A percentile compares a stretch with the other conserved stretches of the same genome.
Evolutionary conservation across 306 rosid species (phyloP).

Genomic region (Vigna hirtella): DNA sequence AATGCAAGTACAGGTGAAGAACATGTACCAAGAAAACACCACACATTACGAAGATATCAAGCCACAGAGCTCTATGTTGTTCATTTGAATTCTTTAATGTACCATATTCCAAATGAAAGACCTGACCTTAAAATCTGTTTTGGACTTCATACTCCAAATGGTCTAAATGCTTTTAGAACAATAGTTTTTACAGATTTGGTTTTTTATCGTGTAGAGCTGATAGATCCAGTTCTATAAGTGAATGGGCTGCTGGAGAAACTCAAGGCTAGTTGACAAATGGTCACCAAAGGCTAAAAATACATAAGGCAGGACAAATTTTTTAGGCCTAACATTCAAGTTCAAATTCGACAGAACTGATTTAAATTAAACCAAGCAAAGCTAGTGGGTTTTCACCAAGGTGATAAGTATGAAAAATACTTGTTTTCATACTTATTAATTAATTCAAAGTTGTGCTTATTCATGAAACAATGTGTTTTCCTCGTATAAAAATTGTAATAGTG

Average conservation of each 20-base stretch:
- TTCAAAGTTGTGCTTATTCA: too few relatives aligned
- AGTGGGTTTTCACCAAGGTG: background rate
- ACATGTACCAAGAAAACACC: background rate
- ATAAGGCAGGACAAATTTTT: background rate
- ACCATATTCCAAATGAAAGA: background rate
- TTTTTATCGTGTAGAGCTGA: background rate
- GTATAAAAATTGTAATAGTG: too few relatives aligned
- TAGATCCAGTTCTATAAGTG: background rate
- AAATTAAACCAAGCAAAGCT: constrained; percentile 6
- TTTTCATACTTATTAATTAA: too few relatives aligned
- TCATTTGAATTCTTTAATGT: constrained; percentile 4
- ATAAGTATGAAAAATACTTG: too few relatives aligned
- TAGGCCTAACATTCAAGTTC: background rate
- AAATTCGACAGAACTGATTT: background rate
- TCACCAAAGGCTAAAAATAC: background rate
- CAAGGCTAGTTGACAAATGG: background rate
- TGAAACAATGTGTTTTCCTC: too few relatives aligned
- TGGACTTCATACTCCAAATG: background rate
- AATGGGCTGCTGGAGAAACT: background rate
- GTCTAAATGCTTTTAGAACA: background rate
- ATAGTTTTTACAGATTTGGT: background rate
- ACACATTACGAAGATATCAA: background rate
- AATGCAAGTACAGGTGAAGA: background rate
- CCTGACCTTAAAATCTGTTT: background rate
- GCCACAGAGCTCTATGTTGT: background rate